Evolutionary conservation across 495 filamentous ascomycete species (phyloP).

Genomic region (Cercophora scortea): DNA sequence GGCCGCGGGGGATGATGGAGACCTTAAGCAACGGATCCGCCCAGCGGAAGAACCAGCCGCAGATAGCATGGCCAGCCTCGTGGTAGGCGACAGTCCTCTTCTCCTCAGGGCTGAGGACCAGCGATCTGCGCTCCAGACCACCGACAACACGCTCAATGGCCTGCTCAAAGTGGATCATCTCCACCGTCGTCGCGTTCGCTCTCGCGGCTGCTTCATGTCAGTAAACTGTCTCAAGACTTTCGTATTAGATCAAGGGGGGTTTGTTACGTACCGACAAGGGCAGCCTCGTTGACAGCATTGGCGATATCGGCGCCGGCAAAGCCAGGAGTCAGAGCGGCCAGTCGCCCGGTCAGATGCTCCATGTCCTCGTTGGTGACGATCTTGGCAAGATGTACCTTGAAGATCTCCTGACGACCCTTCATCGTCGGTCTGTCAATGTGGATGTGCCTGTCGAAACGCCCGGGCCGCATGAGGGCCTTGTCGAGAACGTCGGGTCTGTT

Average conservation of each 20-base stretch:
- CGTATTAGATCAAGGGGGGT: not conserved
- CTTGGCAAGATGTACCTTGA: constrained; percentile 84
- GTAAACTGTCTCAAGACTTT: constrained; percentile 20
- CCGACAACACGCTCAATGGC: constrained; percentile 96
- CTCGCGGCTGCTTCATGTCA: constrained; percentile 60
- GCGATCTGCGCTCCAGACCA: constrained; percentile 90
- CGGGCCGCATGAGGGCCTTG: constrained; percentile 90
- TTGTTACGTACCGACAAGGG: constrained; percentile 82
- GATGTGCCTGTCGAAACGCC: constrained; percentile 95
- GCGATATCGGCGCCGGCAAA: constrained; percentile 97
- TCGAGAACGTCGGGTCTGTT: constrained; percentile 92
- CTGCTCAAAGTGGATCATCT: constrained; percentile 88
- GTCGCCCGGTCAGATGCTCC: constrained; percentile 75
- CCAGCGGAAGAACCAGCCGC: constrained; percentile 95
- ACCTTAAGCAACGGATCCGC: constrained; percentile 97
- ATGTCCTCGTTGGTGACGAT: constrained; percentile 86
- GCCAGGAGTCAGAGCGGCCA: constrained; percentile 87
- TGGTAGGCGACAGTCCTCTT: constrained; percentile 96
- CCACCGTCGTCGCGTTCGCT: constrained; percentile 62
- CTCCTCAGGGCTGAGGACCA: constrained; percentile 86
- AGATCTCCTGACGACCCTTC: constrained; percentile 94
- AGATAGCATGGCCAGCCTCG: constrained; percentile 96
- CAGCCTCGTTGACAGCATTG: constrained; percentile 96
- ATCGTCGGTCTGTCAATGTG: constrained; percentile 89
- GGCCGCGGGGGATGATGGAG: constrained; percentile 93